Evolutionary conservation across 2,329 filamentous ascomycete genomes (phyloP).

Genomic region (Microdochium bolleyi): DNA sequence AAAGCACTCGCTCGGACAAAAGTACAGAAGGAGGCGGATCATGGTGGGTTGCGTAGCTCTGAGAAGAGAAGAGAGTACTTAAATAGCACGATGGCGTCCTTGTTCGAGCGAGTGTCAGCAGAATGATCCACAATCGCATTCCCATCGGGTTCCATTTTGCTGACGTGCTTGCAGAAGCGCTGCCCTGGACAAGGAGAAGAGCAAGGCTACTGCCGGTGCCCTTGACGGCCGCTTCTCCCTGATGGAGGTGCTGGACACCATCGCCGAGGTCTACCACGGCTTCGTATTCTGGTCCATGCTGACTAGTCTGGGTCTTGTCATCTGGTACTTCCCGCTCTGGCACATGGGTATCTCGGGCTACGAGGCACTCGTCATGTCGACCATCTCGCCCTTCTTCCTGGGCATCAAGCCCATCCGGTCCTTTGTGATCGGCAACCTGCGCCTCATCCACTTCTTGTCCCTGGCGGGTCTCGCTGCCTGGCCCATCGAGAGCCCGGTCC

Average conservation of each 20-base stretch:
- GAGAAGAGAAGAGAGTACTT: no score
- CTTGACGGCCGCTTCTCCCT: conserved; percentile 67
- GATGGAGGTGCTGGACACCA: conserved; percentile 68
- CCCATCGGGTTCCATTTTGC: conserved; percentile 6
- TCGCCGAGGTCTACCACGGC: conserved; percentile 85
- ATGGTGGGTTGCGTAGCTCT: neutral
- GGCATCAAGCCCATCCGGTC: conserved; percentile 61
- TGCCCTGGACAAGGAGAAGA: conserved; percentile 67
- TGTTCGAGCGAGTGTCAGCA: neutral
- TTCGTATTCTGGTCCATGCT: conserved; percentile 95
- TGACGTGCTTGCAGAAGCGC: conserved; percentile 33
- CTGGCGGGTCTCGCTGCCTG: conserved; percentile 75
- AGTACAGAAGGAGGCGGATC: neutral
- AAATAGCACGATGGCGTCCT: neutral
- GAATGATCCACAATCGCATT: conserved; percentile 1
- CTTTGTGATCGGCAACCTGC: conserved; percentile 60
- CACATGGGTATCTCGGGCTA: conserved; percentile 98
- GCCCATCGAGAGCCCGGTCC: conserved; percentile 61
- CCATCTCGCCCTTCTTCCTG: conserved; percentile 73
- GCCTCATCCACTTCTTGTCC: conserved; percentile 67
- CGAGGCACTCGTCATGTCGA: conserved; percentile 80
- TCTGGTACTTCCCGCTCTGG: conserved; percentile 99
- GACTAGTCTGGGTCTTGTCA: conserved; percentile 77
- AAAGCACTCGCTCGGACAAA: neutral
- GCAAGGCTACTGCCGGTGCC: conserved; percentile 62